Conservation (phyloP, 257 asterid species). For the Solanum virginianum region DNA sequence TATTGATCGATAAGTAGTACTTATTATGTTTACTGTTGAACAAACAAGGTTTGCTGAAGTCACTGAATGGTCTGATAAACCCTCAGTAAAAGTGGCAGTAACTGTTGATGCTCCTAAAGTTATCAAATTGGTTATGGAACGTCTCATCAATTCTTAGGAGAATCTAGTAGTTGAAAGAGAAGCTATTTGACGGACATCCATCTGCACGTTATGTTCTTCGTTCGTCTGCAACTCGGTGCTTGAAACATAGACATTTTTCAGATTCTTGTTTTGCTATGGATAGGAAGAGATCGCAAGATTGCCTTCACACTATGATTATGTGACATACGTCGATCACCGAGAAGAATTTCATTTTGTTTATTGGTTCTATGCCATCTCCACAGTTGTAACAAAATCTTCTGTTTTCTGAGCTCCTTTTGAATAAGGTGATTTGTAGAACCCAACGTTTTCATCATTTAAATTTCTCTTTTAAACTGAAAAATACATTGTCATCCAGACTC, state of each 20-base stretch:
- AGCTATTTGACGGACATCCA: neutral
- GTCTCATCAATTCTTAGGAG: constrained; percentile 51
- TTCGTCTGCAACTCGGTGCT: neutral
- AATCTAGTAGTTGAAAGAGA: neutral
- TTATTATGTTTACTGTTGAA: neutral
- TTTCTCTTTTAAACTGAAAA: neutral
- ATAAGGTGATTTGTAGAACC: neutral
- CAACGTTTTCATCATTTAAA: neutral
- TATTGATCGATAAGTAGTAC: neutral
- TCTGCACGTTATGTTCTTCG: neutral
- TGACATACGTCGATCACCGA: neutral
- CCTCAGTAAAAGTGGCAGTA: constrained; percentile 84
- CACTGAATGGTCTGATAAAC: constrained; percentile 75
- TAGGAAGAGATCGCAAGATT: neutral
- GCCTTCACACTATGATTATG: neutral
- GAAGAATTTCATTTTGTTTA: neutral
- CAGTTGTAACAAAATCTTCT: neutral
- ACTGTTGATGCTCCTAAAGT: constrained; percentile 80
- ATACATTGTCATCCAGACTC: too few species aligned
- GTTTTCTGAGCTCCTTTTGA: neutral
- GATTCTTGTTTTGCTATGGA: neutral
- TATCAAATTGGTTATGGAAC: constrained; percentile 72
- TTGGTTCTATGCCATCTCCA: neutral
- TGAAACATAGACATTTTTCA: neutral
- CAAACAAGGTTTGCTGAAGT: constrained; percentile 59